Evolutionary conservation across 768 basidiomycete genomes (phyloP), one percentile per base, ranked within the genome.

Genomic region (Hygrophoropsis aurantiaca): DNA sequence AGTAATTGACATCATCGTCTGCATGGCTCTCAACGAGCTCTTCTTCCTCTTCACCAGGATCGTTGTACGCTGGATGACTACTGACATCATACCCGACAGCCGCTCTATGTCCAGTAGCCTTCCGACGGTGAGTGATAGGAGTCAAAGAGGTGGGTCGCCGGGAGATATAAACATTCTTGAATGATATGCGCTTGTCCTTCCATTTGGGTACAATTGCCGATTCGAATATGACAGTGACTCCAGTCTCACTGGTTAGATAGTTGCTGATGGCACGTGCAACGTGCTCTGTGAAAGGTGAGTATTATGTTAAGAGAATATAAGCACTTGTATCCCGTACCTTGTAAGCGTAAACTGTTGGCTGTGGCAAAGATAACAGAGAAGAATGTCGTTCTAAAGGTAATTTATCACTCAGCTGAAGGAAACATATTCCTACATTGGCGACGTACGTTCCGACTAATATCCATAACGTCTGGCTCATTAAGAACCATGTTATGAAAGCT

Each of bases 151-250:
- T 51, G 2, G 90, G 87, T 5, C 92, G 78, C 9, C 92, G 84
- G 19, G 93, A 94, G 38, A 99, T 75, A 58, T 90, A 98, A 36
- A 98, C 94, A 56, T 97, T 97, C 64, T 92, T 92, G 78, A 99
- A 95, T 0, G 94, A 94, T 44, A 99, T 86, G 11, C 87, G 85
- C 9, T 93, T 94, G 58, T 94, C 91, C 52, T 92, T 90, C 93
- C 94, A 97, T 64, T 92, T 94, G 3, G 97, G 95, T 9, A 98
- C 94, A 57, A 98, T 94, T 24, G 97, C 97, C 4, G 90, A 93
- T 67, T 99, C 97, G 64, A 97, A 97, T 44, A 95, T 89, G 56
- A 99, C 85, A 11, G 85, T 94, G 34, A 95, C 84, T 2, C 97
- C 97, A 0, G 94, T 97, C 62, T 94, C 89, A 1, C 86, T 76